A percentile compares a stretch with the other conserved stretches of the same genome.
These are phyloP conservation scores for Yamadazyma mexicana DNA, from an alignment of 1,139 yeast species.

Conservation along the genomic window DNA sequence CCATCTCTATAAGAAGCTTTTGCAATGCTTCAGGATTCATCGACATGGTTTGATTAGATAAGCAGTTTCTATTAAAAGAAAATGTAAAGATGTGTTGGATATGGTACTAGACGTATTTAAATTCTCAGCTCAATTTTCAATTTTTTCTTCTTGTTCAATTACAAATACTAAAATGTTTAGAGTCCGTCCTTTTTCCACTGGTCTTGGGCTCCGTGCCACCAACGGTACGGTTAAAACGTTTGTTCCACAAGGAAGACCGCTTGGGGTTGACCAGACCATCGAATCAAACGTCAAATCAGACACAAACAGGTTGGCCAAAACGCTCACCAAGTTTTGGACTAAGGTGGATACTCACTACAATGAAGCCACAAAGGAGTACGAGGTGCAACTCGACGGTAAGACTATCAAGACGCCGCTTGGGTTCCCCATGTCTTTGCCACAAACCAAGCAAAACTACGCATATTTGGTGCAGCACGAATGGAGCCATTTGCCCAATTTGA, in stretches of 20 bases:
- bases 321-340: constrained; percentile 83
- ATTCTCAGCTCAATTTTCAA: background rate
- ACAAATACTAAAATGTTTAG: constrained; percentile 10
- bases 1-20: constrained; percentile 60
- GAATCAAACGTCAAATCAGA: constrained; percentile 59
- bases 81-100: no score
- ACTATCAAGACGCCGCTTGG: constrained; percentile 87
- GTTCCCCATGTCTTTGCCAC: constrained; percentile 64
- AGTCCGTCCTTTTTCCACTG: constrained; percentile 5
- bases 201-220: constrained; percentile 8
- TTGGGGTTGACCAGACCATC: constrained; percentile 42
- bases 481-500: constrained; percentile 69
- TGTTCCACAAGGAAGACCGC: constrained; percentile 15
- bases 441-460: constrained; percentile 61
- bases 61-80: no score
- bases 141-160: background rate
- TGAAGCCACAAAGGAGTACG: constrained; percentile 31
- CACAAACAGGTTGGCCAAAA: constrained; percentile 69
- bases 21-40: constrained; percentile 55
- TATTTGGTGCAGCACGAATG: constrained; percentile 84
- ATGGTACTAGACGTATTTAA: no score
- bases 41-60: constrained; percentile 18
- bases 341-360: constrained; percentile 54
- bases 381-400: constrained; percentile 69
- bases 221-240: constrained; percentile 9